Conservation (phyloP, 208 protist genomes). For the Leishmania major region DNA sequence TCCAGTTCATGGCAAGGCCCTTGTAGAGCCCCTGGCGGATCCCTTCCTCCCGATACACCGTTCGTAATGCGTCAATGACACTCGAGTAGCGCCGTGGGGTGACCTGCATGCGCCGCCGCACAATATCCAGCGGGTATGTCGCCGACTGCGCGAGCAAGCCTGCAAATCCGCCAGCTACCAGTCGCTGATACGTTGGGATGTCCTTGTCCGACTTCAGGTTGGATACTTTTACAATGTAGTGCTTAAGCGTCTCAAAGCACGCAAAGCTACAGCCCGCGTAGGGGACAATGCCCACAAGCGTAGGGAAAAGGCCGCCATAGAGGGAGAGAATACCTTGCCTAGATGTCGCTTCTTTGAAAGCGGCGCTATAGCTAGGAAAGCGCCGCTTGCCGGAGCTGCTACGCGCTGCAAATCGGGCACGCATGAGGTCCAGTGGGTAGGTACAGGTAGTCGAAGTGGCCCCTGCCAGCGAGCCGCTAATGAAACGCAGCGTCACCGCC, state of each 20-base stretch:
- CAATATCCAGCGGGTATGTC: conserved; percentile 95
- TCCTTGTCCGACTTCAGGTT: conserved; percentile 66
- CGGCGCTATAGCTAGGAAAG: conserved; percentile 73
- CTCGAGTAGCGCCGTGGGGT: conserved; percentile 75
- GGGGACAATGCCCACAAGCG: conserved; percentile 93
- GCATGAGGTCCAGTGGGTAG: conserved; percentile 95
- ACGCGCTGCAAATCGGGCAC: conserved; percentile 85
- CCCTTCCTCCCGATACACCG: conserved; percentile 82
- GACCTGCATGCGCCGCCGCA: conserved; percentile 93
- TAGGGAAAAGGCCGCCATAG: conserved; percentile 89
- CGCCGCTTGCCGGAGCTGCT: conserved; percentile 61
- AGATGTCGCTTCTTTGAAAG: conserved; percentile 60
- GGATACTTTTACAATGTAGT: conserved; percentile 52
- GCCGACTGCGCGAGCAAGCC: conserved; percentile 92
- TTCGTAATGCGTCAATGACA: conserved; percentile 59
- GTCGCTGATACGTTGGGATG: conserved; percentile 70
- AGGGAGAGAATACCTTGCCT: conserved; percentile 68
- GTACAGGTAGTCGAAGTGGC: conserved; percentile 91
- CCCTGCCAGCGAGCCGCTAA: conserved; percentile 91
- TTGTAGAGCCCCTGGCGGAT: conserved; percentile 85
- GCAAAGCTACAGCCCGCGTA: conserved; percentile 95
- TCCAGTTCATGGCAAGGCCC: conserved; percentile 94
- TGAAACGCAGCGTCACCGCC: conserved; percentile 67
- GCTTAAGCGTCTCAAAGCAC: conserved; percentile 91
- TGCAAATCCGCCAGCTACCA: conserved; percentile 82